Percentiles rank a stretch among this genome's conserved stretches.
Conservation (phyloP, 2,329 filamentous ascomycete genomes). For the Drechslera avenae region DNA sequence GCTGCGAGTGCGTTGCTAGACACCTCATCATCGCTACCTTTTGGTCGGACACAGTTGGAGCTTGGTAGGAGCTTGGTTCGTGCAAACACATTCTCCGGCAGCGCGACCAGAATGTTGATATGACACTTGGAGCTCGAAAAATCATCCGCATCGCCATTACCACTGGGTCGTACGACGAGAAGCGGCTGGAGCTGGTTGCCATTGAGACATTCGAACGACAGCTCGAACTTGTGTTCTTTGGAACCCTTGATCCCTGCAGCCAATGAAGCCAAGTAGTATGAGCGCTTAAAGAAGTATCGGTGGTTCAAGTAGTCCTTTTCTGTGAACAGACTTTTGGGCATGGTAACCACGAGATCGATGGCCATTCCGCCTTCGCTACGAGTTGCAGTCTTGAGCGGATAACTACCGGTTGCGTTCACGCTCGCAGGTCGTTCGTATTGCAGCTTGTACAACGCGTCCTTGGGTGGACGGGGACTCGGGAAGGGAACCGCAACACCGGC, state of each 20-base stretch:
- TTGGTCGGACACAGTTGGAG: slow-evolving; percentile 71
- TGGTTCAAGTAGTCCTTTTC: slow-evolving; percentile 94
- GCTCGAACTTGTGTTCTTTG: slow-evolving; percentile 59
- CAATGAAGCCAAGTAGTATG: slow-evolving; percentile 87
- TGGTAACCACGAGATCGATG: slow-evolving; percentile 85
- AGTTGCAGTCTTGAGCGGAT: slow-evolving; percentile 74
- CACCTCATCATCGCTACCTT: slow-evolving; percentile 54
- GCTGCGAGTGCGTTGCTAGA: slow-evolving; percentile 47
- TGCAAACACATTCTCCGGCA: slow-evolving; percentile 72
- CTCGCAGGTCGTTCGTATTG: slow-evolving; percentile 75
- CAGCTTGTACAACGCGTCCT: slow-evolving; percentile 81
- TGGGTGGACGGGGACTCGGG: slow-evolving; percentile 76
- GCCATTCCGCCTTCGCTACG: slow-evolving; percentile 64
- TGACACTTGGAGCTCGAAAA: slow-evolving; percentile 43
- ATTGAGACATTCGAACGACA: slow-evolving; percentile 69
- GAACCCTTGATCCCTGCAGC: slow-evolving; percentile 70
- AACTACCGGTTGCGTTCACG: slow-evolving; percentile 89
- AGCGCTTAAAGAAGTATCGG: slow-evolving; percentile 92
- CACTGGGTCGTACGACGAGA: slow-evolving; percentile 53
- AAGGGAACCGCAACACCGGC: slow-evolving; percentile 78
- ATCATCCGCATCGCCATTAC: slow-evolving; percentile 42
- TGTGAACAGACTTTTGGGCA: slow-evolving; percentile 80
- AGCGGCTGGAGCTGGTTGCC: slow-evolving; percentile 80
- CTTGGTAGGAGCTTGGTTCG: slow-evolving; percentile 71
- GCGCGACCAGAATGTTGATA: slow-evolving; percentile 78